Percentiles rank a stretch among this genome's conserved stretches.
Conservation (phyloP, 805 yeast genomes). For the Hanseniaspora valbyensis region DNA sequence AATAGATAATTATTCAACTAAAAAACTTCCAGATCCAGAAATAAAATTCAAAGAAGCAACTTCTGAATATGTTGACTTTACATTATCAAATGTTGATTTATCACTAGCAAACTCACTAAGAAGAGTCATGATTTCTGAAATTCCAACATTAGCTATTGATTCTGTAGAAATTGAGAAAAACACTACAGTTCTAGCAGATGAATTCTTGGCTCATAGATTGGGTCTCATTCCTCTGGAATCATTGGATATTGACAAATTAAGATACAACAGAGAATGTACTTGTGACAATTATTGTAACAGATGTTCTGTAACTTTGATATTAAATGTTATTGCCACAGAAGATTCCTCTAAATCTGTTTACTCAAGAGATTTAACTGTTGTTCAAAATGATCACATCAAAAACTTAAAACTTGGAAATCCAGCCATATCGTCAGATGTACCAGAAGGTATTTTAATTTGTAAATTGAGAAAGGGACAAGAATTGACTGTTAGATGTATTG, state of each 20-base stretch:
- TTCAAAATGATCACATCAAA: constrained; percentile 31
- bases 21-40: constrained; percentile 43
- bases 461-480: constrained; percentile 89
- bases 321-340: constrained; percentile 80
- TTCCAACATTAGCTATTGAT: constrained; percentile 93
- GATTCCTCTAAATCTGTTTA: constrained; percentile 84
- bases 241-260: constrained; percentile 68
- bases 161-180: constrained; percentile 87
- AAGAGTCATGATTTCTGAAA: constrained; percentile 87
- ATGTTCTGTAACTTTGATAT: constrained; percentile 78
- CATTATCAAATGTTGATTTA: constrained; percentile 74
- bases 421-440: constrained; percentile 62
- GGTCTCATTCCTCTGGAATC: constrained; percentile 86
- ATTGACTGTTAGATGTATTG: constrained; percentile 77
- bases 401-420: constrained; percentile 58
- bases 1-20: constrained; percentile 19
- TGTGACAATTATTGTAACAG: constrained; percentile 96
- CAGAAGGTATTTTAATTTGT: constrained; percentile 81
- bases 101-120: constrained; percentile 86
- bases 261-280: constrained; percentile 89
- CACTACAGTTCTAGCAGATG: constrained; percentile 93
- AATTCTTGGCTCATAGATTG: constrained; percentile 84
- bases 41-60: constrained; percentile 82
- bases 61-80: constrained; percentile 80
- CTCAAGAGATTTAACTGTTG: constrained; percentile 61